Conservation (phyloP, 768 basidiomycete genomes). For the Exidia glandulosa region DNA sequence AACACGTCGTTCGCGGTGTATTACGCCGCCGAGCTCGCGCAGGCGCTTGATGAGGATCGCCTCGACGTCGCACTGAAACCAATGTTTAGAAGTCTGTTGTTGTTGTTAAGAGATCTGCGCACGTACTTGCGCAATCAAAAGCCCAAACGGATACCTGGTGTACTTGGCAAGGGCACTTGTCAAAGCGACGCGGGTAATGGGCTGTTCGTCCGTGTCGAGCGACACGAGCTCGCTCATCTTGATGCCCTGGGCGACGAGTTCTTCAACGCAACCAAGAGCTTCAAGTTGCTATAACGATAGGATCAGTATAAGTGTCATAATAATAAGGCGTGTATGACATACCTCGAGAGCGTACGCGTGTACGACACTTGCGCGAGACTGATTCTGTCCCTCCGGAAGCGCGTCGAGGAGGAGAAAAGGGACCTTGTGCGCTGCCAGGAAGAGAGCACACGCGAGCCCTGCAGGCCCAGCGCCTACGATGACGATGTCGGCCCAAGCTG, state of each 20-base stretch:
- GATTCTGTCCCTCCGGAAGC: slow-evolving; percentile 18
- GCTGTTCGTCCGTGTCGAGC: slow-evolving; percentile 6
- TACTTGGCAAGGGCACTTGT: slow-evolving; percentile 20
- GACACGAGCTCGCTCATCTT: neutral
- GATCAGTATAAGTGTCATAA: slow-evolving; percentile 14
- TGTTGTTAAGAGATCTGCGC: too few relatives aligned
- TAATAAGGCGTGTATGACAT: neutral
- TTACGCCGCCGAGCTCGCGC: slow-evolving; percentile 18
- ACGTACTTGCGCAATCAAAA: slow-evolving; percentile 37
- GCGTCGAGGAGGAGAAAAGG: slow-evolving; percentile 37
- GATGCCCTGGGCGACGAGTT: slow-evolving; percentile 26
- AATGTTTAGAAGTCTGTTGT: too few relatives aligned
- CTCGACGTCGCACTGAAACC: slow-evolving; percentile 36
- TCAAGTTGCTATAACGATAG: slow-evolving; percentile 31
- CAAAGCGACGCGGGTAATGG: slow-evolving; percentile 22
- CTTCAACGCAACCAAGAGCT: slow-evolving; percentile 29
- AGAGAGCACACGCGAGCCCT: slow-evolving; percentile 36
- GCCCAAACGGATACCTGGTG: slow-evolving; percentile 33
- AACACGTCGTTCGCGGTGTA: slow-evolving; percentile 28
- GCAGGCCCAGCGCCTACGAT: slow-evolving; percentile 43
- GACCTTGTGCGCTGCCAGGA: slow-evolving; percentile 32
- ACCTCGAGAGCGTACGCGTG: slow-evolving; percentile 47
- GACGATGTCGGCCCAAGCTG: slow-evolving; percentile 17
- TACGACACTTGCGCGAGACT: slow-evolving; percentile 34
- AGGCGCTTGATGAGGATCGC: slow-evolving; percentile 26